phyloP scores from a whole-genome alignment of 2,329 filamentous ascomycete genomes.

The Diaporthe capsici region DNA sequence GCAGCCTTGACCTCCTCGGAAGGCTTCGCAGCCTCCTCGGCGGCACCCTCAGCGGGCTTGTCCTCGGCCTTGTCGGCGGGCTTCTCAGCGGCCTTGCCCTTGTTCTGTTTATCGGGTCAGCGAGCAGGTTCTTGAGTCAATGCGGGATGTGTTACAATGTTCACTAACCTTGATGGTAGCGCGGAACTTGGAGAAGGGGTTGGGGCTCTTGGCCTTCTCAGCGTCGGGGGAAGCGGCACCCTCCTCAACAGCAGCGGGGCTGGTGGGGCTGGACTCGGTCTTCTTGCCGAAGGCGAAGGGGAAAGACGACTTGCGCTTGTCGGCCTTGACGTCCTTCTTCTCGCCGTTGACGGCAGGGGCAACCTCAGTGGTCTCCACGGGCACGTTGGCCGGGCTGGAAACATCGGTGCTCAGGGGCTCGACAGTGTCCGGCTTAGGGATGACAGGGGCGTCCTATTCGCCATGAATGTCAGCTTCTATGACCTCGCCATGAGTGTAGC shows the following conservation, averaged over 20 bases:
- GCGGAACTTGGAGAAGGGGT: constrained; percentile 72
- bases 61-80: constrained; percentile 59
- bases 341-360: constrained; percentile 65
- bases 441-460: constrained; percentile 64
- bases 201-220: constrained; percentile 68
- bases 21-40: constrained; percentile 47
- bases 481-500: neutral
- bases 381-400: constrained; percentile 60
- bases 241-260: constrained; percentile 70
- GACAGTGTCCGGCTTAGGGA: constrained; percentile 70
- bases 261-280: constrained; percentile 63
- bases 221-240: constrained; percentile 49
- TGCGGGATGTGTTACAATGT: neutral
- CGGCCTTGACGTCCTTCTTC: constrained; percentile 76
- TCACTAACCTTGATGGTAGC: constrained; percentile 63
- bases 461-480: constrained; percentile 2
- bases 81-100: constrained; percentile 57
- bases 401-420: constrained; percentile 71
- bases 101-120: constrained; percentile 45
- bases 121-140: neutral
- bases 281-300: constrained; percentile 86
- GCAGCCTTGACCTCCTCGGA: constrained; percentile 51
- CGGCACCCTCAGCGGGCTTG: constrained; percentile 51
- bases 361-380: constrained; percentile 62
- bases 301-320: constrained; percentile 86